Conservation (phyloP, 164 flowering plant species). For the Piper longum region DNA sequence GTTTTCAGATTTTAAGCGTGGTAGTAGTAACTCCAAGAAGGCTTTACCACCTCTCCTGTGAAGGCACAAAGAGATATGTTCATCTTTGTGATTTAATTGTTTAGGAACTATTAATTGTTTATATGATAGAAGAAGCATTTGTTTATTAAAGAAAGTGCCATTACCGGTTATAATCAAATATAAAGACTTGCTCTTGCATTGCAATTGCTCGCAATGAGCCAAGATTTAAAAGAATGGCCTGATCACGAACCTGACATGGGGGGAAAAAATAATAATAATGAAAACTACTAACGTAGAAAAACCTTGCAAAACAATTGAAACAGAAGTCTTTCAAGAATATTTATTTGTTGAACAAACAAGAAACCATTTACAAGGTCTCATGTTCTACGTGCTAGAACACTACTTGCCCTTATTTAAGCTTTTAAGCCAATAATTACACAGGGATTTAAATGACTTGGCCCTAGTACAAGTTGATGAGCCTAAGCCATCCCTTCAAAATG, state of each 20-base stretch:
- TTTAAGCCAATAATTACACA: too few species aligned
- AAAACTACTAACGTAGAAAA: not conserved
- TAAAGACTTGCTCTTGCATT: conserved; percentile 72
- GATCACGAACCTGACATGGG: conserved; percentile 65
- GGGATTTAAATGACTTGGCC: too few species aligned
- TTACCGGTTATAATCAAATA: conserved; percentile 84
- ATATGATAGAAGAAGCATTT: not conserved
- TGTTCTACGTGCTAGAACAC: too few species aligned
- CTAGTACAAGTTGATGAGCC: too few species aligned
- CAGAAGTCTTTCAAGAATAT: too few species aligned
- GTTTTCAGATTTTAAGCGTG: conserved; percentile 71
- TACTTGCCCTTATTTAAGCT: too few species aligned
- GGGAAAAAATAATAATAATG: not conserved
- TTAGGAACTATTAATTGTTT: not conserved
- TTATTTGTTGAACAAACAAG: too few species aligned
- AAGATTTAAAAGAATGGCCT: conserved; percentile 80
- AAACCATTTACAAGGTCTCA: too few species aligned
- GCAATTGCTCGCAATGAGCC: conserved; percentile 85
- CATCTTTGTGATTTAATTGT: not conserved
- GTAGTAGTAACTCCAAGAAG: conserved; percentile 68
- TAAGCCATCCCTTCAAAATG: too few species aligned
- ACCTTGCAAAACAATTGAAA: not conserved
- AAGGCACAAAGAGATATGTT: not conserved
- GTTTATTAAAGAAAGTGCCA: not conserved
- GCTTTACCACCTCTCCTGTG: conserved; percentile 78